Evolutionary conservation across 2,329 filamentous ascomycete species (phyloP).

Genomic region (Microdochium nivale): DNA sequence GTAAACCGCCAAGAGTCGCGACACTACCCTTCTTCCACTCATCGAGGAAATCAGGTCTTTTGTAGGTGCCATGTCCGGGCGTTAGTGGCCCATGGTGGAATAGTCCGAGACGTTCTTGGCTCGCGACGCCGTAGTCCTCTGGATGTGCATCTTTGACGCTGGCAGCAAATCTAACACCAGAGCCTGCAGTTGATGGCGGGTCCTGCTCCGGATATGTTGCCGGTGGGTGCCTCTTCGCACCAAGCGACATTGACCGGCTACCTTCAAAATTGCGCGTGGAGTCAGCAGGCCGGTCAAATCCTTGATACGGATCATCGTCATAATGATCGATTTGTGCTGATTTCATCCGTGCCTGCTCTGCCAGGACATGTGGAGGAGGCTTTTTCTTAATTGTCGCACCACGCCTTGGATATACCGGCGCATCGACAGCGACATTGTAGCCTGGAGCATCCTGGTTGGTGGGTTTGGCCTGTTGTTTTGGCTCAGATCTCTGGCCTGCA

Average conservation of each 20-base stretch:
- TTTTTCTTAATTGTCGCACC: conserved; percentile 6
- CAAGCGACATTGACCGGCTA: background rate
- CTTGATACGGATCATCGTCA: background rate
- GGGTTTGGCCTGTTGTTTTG: conserved; percentile 27
- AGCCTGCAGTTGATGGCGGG: background rate
- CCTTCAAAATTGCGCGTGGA: background rate
- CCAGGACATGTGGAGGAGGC: background rate
- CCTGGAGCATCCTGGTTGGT: conserved; percentile 5
- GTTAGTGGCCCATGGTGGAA: conserved; percentile 21
- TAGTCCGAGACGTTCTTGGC: background rate
- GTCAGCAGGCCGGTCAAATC: background rate
- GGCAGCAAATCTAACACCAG: background rate
- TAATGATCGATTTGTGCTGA: background rate
- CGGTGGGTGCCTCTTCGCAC: background rate
- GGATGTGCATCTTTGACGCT: background rate
- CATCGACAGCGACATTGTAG: conserved; percentile 2
- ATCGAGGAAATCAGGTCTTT: conserved; percentile 51
- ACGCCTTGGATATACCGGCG: conserved; percentile 1
- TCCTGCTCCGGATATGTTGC: background rate
- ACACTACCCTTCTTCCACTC: conserved; percentile 66
- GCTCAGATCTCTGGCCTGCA: conserved; percentile 32
- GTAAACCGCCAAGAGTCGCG: conserved; percentile 46
- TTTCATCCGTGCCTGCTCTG: background rate
- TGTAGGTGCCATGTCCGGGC: conserved; percentile 48
- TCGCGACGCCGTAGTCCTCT: background rate